Percentiles rank a stretch among this genome's conserved stretches.
Conservation (phyloP, 2,329 filamentous ascomycete genomes). For the Cordyceps fumosorosea region DNA sequence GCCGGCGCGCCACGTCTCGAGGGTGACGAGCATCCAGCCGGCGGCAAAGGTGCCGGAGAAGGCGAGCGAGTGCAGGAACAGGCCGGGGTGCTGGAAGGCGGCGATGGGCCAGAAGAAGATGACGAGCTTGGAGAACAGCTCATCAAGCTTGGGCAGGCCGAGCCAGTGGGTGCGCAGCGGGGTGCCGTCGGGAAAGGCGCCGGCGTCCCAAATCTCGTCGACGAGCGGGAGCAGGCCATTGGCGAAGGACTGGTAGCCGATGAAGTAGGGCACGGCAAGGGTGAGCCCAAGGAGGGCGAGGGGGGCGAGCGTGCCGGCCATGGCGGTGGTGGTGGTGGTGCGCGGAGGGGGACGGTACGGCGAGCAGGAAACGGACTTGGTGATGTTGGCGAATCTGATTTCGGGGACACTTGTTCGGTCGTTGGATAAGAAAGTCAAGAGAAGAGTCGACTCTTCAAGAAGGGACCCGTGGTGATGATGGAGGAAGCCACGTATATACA, state of each 20-base stretch:
- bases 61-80: slow-evolving; percentile 17
- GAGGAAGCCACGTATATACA: background rate
- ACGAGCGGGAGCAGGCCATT: slow-evolving; percentile 15
- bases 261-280: slow-evolving; percentile 17
- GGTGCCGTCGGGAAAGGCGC: slow-evolving; percentile 15
- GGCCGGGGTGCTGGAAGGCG: slow-evolving; percentile 12
- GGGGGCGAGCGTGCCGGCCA: slow-evolving; percentile 14
- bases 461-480: background rate
- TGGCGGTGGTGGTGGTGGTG: background rate
- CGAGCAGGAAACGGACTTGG: too few species aligned
- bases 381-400: background rate
- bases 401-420: background rate
- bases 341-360: too few species aligned
- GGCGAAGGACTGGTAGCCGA: slow-evolving; percentile 15
- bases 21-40: slow-evolving; percentile 15
- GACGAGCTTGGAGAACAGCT: slow-evolving; percentile 15
- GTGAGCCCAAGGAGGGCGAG: slow-evolving; percentile 12
- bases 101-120: slow-evolving; percentile 17
- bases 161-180: slow-evolving; percentile 17
- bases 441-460: background rate
- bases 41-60: slow-evolving; percentile 18
- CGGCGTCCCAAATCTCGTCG: background rate
- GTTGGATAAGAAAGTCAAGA: background rate
- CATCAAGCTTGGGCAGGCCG: slow-evolving; percentile 13
- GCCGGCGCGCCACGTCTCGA: slow-evolving; percentile 19